Conservation (phyloP, 352 stramenopile genomes). For the Phytopythium mirpurense region DNA sequence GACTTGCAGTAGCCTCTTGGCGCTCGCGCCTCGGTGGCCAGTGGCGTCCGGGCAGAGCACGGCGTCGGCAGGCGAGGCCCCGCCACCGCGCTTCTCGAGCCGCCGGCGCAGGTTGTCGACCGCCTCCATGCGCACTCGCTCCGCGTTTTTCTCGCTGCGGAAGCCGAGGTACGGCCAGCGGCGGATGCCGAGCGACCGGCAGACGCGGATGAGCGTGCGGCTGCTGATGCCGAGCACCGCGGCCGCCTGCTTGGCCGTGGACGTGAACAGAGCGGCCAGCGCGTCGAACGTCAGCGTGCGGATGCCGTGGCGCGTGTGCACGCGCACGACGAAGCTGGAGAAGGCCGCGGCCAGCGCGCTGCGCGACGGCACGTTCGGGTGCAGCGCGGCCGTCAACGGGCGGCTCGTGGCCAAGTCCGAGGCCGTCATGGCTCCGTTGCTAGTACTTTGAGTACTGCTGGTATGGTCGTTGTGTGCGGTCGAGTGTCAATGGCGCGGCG, state of each 20-base stretch:
- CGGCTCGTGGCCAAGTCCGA: no score
- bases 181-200: slow-evolving; percentile 67
- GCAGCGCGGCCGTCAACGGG: background rate
- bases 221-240: slow-evolving; percentile 73
- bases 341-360: slow-evolving; percentile 37
- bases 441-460: no score
- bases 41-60: slow-evolving; percentile 36
- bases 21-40: slow-evolving; percentile 57
- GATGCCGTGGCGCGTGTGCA: slow-evolving; percentile 64
- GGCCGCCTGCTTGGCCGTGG: slow-evolving; percentile 70
- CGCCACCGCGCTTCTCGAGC: slow-evolving; percentile 45
- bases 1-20: slow-evolving; percentile 67
- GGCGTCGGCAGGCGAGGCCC: slow-evolving; percentile 22
- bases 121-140: slow-evolving; percentile 68
- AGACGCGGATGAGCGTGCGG: slow-evolving; percentile 73
- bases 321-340: slow-evolving; percentile 50
- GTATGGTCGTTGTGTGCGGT: no score
- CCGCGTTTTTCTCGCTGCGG: slow-evolving; percentile 74
- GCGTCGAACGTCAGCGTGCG: slow-evolving; percentile 76
- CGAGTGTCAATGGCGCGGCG: background rate
- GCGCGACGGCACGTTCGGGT: slow-evolving; percentile 4
- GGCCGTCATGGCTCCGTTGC: background rate
- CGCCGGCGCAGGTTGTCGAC: slow-evolving; percentile 74
- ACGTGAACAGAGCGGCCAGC: slow-evolving; percentile 62
- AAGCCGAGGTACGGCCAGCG: slow-evolving; percentile 79